Evolutionary conservation across 345 rosid genomes (phyloP).

Genomic region (Toxicodendron radicans): DNA sequence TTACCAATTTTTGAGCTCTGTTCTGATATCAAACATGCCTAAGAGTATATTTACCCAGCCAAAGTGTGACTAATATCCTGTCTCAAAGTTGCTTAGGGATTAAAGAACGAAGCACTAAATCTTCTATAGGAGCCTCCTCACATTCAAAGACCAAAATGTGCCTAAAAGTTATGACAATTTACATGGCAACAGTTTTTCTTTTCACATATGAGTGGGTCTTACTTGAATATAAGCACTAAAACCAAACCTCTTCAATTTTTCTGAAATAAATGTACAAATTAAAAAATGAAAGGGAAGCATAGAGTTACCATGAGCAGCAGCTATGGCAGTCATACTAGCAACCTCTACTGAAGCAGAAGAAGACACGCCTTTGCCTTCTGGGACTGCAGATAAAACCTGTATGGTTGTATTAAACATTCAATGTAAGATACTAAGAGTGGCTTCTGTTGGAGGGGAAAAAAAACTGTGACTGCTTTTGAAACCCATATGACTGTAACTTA

Average conservation of each 20-base stretch:
- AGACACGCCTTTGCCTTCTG: conserved; percentile 99
- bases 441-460: neutral
- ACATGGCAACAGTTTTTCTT: neutral
- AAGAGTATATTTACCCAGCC: neutral
- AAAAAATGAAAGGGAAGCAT: neutral
- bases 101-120: neutral
- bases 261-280: conserved; percentile 9
- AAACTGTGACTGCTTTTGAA: conserved; percentile 62
- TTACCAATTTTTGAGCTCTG: neutral
- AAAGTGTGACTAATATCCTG: neutral
- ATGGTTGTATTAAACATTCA: conserved; percentile 21
- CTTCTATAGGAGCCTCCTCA: neutral
- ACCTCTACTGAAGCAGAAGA: conserved; percentile 98
- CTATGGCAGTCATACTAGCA: conserved; percentile 97
- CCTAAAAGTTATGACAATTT: neutral
- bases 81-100: neutral
- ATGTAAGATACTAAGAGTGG: neutral
- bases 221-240: neutral
- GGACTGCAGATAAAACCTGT: conserved; percentile 97
- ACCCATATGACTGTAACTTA: conserved; percentile 43
- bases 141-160: neutral
- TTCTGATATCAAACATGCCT: neutral
- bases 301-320: conserved; percentile 82
- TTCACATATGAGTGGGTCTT: neutral
- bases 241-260: neutral